phyloP scores from a whole-genome alignment of 768 basidiomycete genomes.

The Leccinum rimulosum region DNA sequence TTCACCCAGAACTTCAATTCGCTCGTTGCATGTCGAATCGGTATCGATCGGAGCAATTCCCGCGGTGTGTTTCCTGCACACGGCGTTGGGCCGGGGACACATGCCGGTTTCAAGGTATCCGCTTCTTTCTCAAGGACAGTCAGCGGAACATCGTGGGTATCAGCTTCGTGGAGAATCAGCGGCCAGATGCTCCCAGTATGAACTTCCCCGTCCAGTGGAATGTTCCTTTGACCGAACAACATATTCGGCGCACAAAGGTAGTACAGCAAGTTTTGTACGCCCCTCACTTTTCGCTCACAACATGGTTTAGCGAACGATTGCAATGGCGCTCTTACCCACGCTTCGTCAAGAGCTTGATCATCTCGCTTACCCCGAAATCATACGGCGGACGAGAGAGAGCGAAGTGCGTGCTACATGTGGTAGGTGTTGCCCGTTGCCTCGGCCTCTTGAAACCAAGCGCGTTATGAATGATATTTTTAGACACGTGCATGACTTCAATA shows the following conservation, averaged over 20 bases:
- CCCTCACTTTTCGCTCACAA: conserved; percentile 12
- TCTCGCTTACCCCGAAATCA: conserved; percentile 52
- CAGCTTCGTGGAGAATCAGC: conserved; percentile 66
- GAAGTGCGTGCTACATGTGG: conserved; percentile 86
- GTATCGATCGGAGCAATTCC: conserved; percentile 69
- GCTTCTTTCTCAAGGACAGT: conserved; percentile 67
- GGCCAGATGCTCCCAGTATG: conserved; percentile 57
- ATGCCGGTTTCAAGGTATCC: conserved; percentile 83
- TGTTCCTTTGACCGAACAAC: conserved; percentile 44
- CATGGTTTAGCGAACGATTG: conserved; percentile 56
- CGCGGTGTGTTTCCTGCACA: conserved; percentile 80
- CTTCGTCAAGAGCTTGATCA: conserved; percentile 65
- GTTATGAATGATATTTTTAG: conserved; percentile 39
- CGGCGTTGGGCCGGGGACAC: conserved; percentile 87
- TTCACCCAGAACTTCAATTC: conserved; percentile 69
- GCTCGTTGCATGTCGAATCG: conserved; percentile 84
- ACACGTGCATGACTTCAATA: conserved; percentile 92
- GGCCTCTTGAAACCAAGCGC: conserved; percentile 4
- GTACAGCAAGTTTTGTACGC: conserved; percentile 2
- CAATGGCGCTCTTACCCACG: conserved; percentile 63
- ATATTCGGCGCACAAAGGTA: conserved; percentile 64
- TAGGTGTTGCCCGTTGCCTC: conserved; percentile 35
- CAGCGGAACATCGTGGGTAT: conserved; percentile 60
- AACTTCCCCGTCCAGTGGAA: conserved; percentile 68
- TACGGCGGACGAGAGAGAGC: conserved; percentile 72